Evolutionary conservation across 2,329 filamentous ascomycete genomes (phyloP), one percentile per base, ranked within the genome.

Genomic region (Fusarium compactum): DNA sequence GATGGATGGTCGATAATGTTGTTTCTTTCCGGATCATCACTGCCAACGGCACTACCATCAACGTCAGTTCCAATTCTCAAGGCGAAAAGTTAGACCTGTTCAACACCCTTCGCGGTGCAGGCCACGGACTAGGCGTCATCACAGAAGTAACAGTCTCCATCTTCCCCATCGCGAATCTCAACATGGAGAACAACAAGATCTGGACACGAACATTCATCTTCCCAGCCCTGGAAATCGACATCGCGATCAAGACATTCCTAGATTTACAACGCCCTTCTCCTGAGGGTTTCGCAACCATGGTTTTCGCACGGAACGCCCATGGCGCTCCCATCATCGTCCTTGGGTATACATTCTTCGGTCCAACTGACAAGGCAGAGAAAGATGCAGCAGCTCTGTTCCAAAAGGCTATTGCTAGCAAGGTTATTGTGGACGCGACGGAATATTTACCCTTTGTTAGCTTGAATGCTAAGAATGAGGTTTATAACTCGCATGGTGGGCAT

Each of bases 111-210:
- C 71, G 78, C 18, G 80, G 80, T 4, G 79, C 76, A 8, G 80
- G 80, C 1, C 77, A 78, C 24, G 80, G 80, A 1, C 55, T 82
- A 0, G 76, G 78, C 3, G 72, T 80, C 8, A 70, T 82, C 12
- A 77, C 75, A 0, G 67, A 75, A n/a, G 32, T 77, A 0, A 79
- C 71, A 1, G 67, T 80, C 11, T 60, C 59, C 1, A 69, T 58
- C 0, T 78, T 74, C 20, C 68, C 70, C 8, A 62, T 82, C 0
- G 58, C 72, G 0, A 34, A 41, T 8, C 73, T 82, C 10, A 48
- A 65, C n/a, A 61, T 81, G 53, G 54, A 69, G 0, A 73, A 76
- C 1, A 56, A 76, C 44, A 77, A 76, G 25, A 62, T 81, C 34
- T 82, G 80, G 80, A 66, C 64, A 0, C 74, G 79, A 2, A 69